Evolutionary conservation across 2,329 filamentous ascomycete genomes (phyloP), one percentile per base, ranked within the genome.

Genomic region (Aureobasidium sp.): DNA sequence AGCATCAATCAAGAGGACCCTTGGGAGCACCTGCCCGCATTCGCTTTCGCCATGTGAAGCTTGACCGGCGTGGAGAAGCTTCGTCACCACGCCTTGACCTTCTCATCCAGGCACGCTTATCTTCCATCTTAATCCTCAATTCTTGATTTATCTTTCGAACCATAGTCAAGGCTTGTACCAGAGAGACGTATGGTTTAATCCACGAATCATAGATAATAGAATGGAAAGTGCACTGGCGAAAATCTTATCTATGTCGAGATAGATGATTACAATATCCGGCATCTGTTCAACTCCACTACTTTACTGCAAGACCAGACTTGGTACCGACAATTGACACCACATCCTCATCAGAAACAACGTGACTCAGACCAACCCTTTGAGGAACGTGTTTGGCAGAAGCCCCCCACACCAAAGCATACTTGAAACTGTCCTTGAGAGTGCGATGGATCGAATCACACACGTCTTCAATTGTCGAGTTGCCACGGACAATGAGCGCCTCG

Each of bases 341-440:
- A 75, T 88, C 85, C 73, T 87, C 85, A 68, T 88, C 85, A 6
- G 78, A 72, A 30, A 99, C 92, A 13, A 84, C 70, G 79, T 99
- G 94, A 7, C 84, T 80, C 69, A 99, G 75, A 1, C 94, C 95
- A 41, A 97, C 93, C 65, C 94, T 81, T 79, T 99, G 94, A 39
- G 95, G 94, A 39, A 97, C 82, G 79, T 99, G 95, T 70, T 91
- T 86, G 39, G 94, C 94, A 75, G 93, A 97, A 21, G 92, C 92
- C 4, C 94, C 94, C 95, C 95, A 99, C 0, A 99, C 94, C 67
- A 97, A 77, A 3, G 94, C 95, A 77, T 97, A 97, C 80, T 97
- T 99, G 82, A 97, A 99, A 5, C 91, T 96, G 65, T 99, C 95
- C 83, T 97, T 99, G 67, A 99, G 79, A 30, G 86, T 94, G 64